Base-by-base conservation (phyloP, 2,329 filamentous ascomycete species). In the Venturia carpophila region DNA sequence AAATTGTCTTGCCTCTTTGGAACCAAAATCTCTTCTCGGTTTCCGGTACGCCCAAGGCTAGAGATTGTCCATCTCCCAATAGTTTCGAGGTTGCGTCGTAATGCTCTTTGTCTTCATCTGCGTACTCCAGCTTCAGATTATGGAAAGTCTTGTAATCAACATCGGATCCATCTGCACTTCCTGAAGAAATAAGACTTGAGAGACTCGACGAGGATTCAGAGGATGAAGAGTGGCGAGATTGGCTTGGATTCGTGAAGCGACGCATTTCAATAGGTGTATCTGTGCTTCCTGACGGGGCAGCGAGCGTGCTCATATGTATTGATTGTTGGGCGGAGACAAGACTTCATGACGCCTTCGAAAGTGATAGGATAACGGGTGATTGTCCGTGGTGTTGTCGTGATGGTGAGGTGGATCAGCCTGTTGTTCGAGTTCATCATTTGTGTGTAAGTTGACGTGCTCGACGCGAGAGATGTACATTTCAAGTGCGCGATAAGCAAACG, bases 1-100 rank as follows among this genome's bases (percentile, higher is more conserved):
- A 37, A n/a, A 41, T 69, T 39, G 64, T 63, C 21, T 64, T 68
- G 11, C 56, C 66, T 56, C 70, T 63, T 65, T 71, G 70, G 37
- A 69, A 71, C 69, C 68, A 71, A 42, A 71, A 71, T 30, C 70
- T 65, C 60, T 47, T 63, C 45, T 63, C 62, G 34, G 17, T 30
- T 55, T 34, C 47, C 19, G 62, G 43, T 47, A 49, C 27, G 34
- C 43, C 62, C 3, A 63, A 41, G 11, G 62, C 30, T 34, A 55
- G 42, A 17, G 39, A 27, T 17, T 15, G 21, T 1, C 60, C 37
- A 58, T 15, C 30, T n/a, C 52, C 30, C 15, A 58, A n/a, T 21
- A 37, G 19, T 1, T 34, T 58, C 9, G 52, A 58, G 11, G 52
- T n/a, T 3, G 52, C 52, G 15, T 58, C 30, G 17, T 37, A 55